A percentile compares a stretch with the other conserved stretches of the same genome.
phyloP scores from a whole-genome alignment of 2,329 filamentous ascomycete genomes.

The Lizonia empirigonia region DNA sequence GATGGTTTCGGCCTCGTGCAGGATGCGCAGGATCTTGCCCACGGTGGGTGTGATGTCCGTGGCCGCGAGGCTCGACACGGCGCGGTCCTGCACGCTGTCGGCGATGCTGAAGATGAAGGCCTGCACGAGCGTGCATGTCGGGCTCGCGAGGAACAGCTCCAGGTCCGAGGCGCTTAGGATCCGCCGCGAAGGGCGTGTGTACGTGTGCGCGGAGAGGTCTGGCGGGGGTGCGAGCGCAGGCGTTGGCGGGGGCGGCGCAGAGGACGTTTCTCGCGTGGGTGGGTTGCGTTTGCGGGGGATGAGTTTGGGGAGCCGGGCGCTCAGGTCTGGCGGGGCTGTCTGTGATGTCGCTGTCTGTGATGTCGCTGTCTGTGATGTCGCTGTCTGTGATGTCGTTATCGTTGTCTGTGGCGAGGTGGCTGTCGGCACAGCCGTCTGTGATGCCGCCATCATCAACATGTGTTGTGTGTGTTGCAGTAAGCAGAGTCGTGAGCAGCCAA shows the following conservation, averaged over 20 bases:
- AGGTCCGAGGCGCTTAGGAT: slow-evolving; percentile 85
- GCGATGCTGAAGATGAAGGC: slow-evolving; percentile 87
- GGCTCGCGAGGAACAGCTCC: slow-evolving; percentile 76
- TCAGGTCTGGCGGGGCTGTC: slow-evolving; percentile 27
- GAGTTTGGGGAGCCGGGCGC: slow-evolving; percentile 44
- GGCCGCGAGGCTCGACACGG: slow-evolving; percentile 65
- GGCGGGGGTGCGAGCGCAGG: slow-evolving; percentile 73
- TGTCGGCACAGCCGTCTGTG: no score
- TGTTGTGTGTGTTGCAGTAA: no score
- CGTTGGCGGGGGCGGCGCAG: slow-evolving; percentile 71
- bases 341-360: slow-evolving; percentile 5
- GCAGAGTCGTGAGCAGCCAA: no score
- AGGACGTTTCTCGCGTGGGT: slow-evolving; percentile 26
- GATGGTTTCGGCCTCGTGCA: slow-evolving; percentile 71
- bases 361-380: background rate
- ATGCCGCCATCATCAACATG: no score
- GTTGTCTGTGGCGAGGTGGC: background rate
- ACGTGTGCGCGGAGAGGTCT: slow-evolving; percentile 64
- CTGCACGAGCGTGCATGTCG: slow-evolving; percentile 75
- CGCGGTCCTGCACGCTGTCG: slow-evolving; percentile 75
- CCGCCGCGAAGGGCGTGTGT: slow-evolving; percentile 71
- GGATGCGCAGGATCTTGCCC: slow-evolving; percentile 68
- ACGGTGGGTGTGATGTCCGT: slow-evolving; percentile 67
- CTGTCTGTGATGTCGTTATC: slow-evolving; percentile 12
- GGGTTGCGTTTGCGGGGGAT: slow-evolving; percentile 41